Base-by-base conservation (phyloP, 2,329 filamentous ascomycete species). In the Emericellopsis atlantica region DNA sequence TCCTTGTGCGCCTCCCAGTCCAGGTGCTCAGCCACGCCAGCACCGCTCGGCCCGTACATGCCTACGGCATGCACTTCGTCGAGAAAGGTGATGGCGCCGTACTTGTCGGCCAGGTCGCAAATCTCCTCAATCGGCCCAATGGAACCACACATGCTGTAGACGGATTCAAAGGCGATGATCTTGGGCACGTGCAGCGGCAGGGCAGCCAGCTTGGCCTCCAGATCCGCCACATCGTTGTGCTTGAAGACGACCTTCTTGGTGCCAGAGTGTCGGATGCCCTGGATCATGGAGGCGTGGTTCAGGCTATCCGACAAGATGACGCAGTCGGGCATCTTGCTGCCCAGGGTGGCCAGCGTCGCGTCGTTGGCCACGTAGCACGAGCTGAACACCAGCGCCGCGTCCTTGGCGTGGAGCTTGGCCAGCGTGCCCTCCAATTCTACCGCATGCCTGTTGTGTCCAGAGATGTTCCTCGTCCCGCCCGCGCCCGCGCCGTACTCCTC, bases 351-450 rank as follows among this genome's bases (percentile, higher is more conserved):
- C 44, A 98, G 74, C 1, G 92, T 96, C 14, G 92, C 89, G 65
- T 98, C 92, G 57, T 98, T 98, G 48, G 92, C 92, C 40, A 98
- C 92, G 55, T 94, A 98, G 74, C 92, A 98, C 12, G 90, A 96
- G 47, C 86, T 90, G 61, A 98, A 98, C 40, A 96, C 92, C 44
- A 98, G 67, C 1, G 92, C 88, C 7, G 84, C 77, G 53, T 96
- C 90, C 63, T 96, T 92, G 38, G 87, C 79, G 58, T 98, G 92
- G 32, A 98, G 68, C 56, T 85, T 85, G 16, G 92, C 89, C 49
- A 95, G 65, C 1, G 84, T 84, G 24, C 66, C 70, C 65, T 98
- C 92, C 39, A 98, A 65, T 39, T 76, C 76, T 43, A 98, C 79
- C 6, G 92, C 92, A 56, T 98, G 92, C 64, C 84, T 79, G 64